These are phyloP conservation scores for Daldinia vernicosa DNA, from an alignment of 495 filamentous ascomycete species.

Conservation along the genomic window DNA sequence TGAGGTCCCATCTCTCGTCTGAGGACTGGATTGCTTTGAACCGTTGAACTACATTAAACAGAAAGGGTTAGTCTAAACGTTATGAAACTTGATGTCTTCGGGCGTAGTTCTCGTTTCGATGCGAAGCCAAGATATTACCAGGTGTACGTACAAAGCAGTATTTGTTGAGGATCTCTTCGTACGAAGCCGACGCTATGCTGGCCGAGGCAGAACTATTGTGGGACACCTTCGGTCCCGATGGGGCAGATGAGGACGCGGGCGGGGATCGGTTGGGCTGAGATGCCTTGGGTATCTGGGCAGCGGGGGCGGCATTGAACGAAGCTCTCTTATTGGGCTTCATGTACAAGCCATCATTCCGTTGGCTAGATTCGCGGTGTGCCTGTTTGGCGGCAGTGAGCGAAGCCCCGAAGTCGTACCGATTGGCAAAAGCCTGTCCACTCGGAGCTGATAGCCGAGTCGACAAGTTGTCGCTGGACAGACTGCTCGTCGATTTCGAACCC, in stretches of 20 bases:
- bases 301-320: slow-evolving; percentile 41
- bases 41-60: slow-evolving; percentile 52
- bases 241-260: slow-evolving; percentile 17
- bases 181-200: slow-evolving; percentile 79
- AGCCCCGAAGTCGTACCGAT: slow-evolving; percentile 91
- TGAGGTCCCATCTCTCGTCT: slow-evolving; percentile 47
- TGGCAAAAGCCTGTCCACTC: slow-evolving; percentile 81
- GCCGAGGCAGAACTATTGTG: slow-evolving; percentile 43
- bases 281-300: slow-evolving; percentile 36
- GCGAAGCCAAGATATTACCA: slow-evolving; percentile 34
- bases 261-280: slow-evolving; percentile 29
- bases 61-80: slow-evolving; percentile 36
- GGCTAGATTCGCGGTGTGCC: slow-evolving; percentile 63
- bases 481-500: slow-evolving; percentile 58
- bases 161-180: slow-evolving; percentile 94
- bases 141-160: slow-evolving; percentile 95
- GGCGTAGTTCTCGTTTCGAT: slow-evolving; percentile 40
- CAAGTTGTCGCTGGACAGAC: slow-evolving; percentile 60
- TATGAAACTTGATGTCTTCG: slow-evolving; percentile 11
- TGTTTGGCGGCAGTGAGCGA: slow-evolving; percentile 87
- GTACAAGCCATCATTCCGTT: slow-evolving; percentile 60
- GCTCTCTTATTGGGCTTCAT: slow-evolving; percentile 57
- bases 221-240: slow-evolving; percentile 24
- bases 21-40: slow-evolving; percentile 54
- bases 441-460: slow-evolving; percentile 61